Conservation (phyloP, 495 filamentous ascomycete species). For the Staphylotrichum longicolle region DNA sequence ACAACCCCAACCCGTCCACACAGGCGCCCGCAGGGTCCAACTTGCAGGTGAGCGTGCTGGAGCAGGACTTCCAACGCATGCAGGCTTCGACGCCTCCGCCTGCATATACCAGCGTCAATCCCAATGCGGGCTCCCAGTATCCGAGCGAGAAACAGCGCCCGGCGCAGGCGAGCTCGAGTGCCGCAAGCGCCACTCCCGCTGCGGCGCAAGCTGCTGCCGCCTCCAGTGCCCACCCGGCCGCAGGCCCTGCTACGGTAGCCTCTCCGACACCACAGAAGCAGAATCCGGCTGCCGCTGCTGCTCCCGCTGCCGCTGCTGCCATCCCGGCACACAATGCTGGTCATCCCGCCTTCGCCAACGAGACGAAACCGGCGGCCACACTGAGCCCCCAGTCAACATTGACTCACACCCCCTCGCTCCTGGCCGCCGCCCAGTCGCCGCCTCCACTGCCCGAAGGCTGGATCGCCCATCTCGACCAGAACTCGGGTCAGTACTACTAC, state of each 20-base stretch:
- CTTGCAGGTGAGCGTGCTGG: conserved; percentile 62
- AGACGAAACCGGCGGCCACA: conserved; percentile 50
- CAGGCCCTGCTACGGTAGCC: conserved; percentile 8
- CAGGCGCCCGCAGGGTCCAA: conserved; percentile 28
- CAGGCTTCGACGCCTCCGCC: conserved; percentile 85
- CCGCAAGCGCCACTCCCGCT: conserved; percentile 33
- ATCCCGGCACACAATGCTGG: conserved; percentile 23
- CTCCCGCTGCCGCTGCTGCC: conserved; percentile 25
- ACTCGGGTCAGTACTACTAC: conserved; percentile 97
- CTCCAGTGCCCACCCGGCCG: conserved; percentile 12
- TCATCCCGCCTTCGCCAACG: conserved; percentile 80
- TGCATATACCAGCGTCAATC: conserved; percentile 79
- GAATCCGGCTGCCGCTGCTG: conserved; percentile 21
- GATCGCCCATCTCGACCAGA: conserved; percentile 95
- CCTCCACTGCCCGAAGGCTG: conserved; percentile 95
- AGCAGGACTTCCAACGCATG: conserved; percentile 86
- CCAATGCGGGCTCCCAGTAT: conserved; percentile 55
- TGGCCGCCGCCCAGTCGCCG: conserved; percentile 70
- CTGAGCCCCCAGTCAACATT: conserved; percentile 42
- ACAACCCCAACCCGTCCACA: conserved; percentile 33
- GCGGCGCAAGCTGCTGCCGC: conserved; percentile 8
- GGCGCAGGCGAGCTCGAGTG: conserved; percentile 38
- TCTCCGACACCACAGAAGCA: conserved; percentile 24
- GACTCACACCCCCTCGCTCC: conserved; percentile 47
- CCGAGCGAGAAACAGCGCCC: conserved; percentile 70